Base-by-base conservation (phyloP, 2,329 filamentous ascomycete species). In the Tolypocladium ophioglossoides region DNA sequence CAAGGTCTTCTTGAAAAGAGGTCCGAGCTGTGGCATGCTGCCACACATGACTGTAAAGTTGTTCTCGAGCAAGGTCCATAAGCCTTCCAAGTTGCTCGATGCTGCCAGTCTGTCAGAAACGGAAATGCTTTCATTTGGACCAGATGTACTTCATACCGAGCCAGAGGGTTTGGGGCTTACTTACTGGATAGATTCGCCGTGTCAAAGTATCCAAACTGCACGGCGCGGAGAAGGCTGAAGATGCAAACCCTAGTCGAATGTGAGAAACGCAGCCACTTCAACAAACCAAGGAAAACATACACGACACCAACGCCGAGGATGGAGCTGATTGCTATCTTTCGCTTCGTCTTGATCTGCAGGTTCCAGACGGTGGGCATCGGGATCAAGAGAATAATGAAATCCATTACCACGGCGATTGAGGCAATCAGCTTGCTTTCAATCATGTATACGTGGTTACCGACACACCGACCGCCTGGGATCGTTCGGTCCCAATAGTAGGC, bases 401-500 rank as follows among this genome's bases (percentile, higher is more conserved):
- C 35, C 35, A 38, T 38, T 38, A 38, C 35, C 35, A 38, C 35
- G 16, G 35, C 35, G 14, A 38, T 8, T 6, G 35, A 38, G 35
- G 35, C 35, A 38, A 38, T 38, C 35, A 38, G 35, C 35, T 38
- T 38, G 35, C 35, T 38, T 38, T 38, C 35, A 7, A 38, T 18
- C 35, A 38, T 38, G 35, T 38, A 38, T 18, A 18, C 16, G 35
- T 38, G 32, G 41, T 55, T 57, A 20, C 44, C 40, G 8, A 57
- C 49, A 35, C 54, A 56, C 30, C 38, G 51, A 3, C 52, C 56
- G 22, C 52, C 54, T 11, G 39, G 35, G 32, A 50, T 54, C 14
- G 41, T 53, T 30, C 54, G 52, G 40, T 58, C 56, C 56, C 54
- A 56, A 35, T 58, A 58, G 37, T 52, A 56, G 38, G 54, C 35